Evolutionary conservation across 129 eudicot genomes (phyloP).

Genomic region (Lactuca saligna): DNA sequence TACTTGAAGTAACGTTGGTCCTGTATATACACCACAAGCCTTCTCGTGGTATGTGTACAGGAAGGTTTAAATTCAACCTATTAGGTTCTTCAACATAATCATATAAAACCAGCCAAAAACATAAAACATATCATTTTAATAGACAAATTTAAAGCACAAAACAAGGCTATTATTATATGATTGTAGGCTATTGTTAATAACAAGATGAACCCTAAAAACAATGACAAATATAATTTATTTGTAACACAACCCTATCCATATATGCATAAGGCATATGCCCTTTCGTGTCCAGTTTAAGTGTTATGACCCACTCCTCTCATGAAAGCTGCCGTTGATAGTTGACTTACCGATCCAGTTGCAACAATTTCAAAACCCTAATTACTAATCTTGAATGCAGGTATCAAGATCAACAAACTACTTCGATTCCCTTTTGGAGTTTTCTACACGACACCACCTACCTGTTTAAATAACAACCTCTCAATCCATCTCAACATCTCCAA

Average conservation of each 20-base stretch:
- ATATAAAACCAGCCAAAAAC: not conserved
- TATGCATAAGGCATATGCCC: too few relatives aligned
- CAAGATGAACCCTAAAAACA: too few relatives aligned
- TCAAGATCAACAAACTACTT: not conserved
- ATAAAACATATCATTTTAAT: not conserved
- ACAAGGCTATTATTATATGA: not conserved
- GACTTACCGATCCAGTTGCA: not conserved
- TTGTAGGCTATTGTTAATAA: not conserved
- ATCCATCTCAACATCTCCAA: not conserved
- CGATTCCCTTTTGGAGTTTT: not conserved
- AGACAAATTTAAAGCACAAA: too few relatives aligned
- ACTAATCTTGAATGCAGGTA: not conserved
- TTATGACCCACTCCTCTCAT: not conserved
- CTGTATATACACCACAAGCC: too few relatives aligned
- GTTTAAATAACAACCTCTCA: conserved; percentile 15
- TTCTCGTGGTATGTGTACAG: too few relatives aligned
- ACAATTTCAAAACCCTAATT: not conserved
- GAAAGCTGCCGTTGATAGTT: not conserved
- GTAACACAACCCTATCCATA: too few relatives aligned
- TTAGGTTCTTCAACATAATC: not conserved
- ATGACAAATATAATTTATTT: too few relatives aligned
- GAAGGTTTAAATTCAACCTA: too few relatives aligned
- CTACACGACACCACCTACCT: conserved; percentile 1
- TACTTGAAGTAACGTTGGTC: too few relatives aligned
- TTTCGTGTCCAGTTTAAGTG: too few relatives aligned